Evolutionary conservation across 352 stramenopile species (phyloP).

Genomic region (Phytophthora constricta): DNA sequence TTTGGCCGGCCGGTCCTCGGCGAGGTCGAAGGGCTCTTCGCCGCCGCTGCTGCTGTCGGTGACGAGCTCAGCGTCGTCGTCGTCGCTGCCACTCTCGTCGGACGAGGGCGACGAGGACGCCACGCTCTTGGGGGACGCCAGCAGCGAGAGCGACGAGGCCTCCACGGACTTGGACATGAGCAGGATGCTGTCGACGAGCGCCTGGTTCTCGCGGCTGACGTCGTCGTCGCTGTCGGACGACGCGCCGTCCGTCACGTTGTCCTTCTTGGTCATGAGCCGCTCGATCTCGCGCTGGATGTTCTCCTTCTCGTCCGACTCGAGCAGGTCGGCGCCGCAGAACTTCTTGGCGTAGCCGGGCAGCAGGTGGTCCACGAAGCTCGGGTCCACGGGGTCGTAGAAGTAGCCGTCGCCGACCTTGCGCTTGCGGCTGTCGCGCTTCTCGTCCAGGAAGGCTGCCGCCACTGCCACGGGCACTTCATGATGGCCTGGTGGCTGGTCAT

Average conservation of each 20-base stretch:
- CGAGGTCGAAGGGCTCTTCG: conserved; percentile 48
- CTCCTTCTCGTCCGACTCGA: conserved; percentile 83
- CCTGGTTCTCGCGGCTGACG: conserved; percentile 65
- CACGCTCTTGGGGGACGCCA: conserved; percentile 73
- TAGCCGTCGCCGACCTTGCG: conserved; percentile 83
- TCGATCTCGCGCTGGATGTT: conserved; percentile 87
- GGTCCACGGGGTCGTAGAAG: conserved; percentile 88
- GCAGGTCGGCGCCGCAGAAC: conserved; percentile 66
- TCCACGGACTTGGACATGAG: conserved; percentile 79
- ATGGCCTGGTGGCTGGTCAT: conserved; percentile 80
- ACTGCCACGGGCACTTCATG: conserved; percentile 91
- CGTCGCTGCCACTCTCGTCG: conserved; percentile 58
- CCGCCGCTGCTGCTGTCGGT: conserved; percentile 39
- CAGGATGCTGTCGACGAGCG: conserved; percentile 79
- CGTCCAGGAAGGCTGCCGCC: conserved; percentile 85
- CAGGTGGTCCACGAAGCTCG: conserved; percentile 85
- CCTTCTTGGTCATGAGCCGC: conserved; percentile 78
- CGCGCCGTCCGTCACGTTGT: conserved; percentile 30
- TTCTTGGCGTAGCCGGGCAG: conserved; percentile 82
- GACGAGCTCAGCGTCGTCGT: conserved; percentile 38
- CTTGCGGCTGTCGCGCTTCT: conserved; percentile 84
- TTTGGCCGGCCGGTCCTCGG: conserved; percentile 36
- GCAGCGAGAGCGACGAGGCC: conserved; percentile 51
- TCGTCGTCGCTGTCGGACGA: conserved; percentile 30
- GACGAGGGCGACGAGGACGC: conserved; percentile 54